Percentiles rank a stretch among this genome's conserved stretches.
phyloP scores from a whole-genome alignment of 2,329 filamentous ascomycete genomes.

The Mycosphaerelloides madeirae region DNA sequence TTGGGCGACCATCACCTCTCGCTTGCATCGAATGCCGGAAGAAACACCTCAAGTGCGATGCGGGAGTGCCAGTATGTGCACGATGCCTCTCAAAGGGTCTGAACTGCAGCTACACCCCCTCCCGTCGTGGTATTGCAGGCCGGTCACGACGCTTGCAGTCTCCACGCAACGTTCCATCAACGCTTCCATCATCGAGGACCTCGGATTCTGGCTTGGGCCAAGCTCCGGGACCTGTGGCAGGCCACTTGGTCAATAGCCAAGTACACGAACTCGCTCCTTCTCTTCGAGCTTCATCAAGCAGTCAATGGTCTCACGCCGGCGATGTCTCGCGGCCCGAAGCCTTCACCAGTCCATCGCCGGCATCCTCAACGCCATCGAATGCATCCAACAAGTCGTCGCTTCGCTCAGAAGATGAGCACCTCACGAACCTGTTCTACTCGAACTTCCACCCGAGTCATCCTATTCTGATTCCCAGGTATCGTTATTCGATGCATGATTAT shows the following conservation, averaged over 20 bases:
- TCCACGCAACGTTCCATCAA: slow-evolving; percentile 41
- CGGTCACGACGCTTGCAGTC: slow-evolving; percentile 28
- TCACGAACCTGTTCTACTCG: slow-evolving; percentile 53
- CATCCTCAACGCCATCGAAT: slow-evolving; percentile 8
- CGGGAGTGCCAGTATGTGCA: slow-evolving; percentile 59
- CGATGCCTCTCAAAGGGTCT: slow-evolving; percentile 57
- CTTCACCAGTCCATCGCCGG: neutral
- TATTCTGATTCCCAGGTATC: slow-evolving; percentile 48
- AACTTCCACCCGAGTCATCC: slow-evolving; percentile 55
- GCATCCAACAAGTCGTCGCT: slow-evolving; percentile 37
- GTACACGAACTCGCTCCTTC: neutral
- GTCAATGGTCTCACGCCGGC: neutral
- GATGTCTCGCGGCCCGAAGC: neutral
- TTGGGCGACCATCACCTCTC: slow-evolving; percentile 13
- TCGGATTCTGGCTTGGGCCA: neutral
- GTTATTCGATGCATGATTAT: slow-evolving; percentile 39
- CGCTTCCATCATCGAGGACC: slow-evolving; percentile 2
- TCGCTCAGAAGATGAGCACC: slow-evolving; percentile 32
- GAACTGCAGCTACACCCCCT: slow-evolving; percentile 68
- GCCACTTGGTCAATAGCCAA: slow-evolving; percentile 1
- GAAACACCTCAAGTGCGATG: slow-evolving; percentile 74
- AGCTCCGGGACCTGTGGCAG: neutral
- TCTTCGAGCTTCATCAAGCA: slow-evolving; percentile 1
- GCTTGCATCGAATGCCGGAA: slow-evolving; percentile 42
- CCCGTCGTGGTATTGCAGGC: slow-evolving; percentile 70